Base-by-base conservation (phyloP, 148 eudicot species). In the Spergularia bocconei region DNA sequence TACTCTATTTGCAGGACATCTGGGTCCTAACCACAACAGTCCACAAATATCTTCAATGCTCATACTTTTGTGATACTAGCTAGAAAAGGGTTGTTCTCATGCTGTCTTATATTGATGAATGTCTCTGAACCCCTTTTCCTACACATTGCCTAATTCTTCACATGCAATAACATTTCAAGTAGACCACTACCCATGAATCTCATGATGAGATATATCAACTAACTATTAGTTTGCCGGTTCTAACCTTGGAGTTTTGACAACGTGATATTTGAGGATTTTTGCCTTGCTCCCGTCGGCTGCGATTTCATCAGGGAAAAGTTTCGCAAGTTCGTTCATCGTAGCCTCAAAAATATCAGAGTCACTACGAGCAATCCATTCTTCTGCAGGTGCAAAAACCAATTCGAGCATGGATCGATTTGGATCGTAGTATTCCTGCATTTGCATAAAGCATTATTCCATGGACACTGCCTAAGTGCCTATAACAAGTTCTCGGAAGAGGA, bases 331-430 rank as follows among this genome's bases (percentile, higher is more conserved):
- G 70, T 75, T 90, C 98, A 95, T 95, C 2, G 98, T 95, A 60
- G 98, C 97, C 67, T 92, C 98, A 16, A 95, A 87, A 58, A 95
- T 92, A 38, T 92, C 97, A 69, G 85, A 73, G 69, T 95, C 93
- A 73, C 93, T 90, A 17, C 91, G 65, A 13, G 94, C 83, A 69
- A 95, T 87, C 98, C 98, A 95, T 69, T 89, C 96, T 79, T 95
- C 97, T 76, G 98, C 98, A 33, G 98, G 98, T 61, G 98, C 98
- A 82, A 95, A 95, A 77, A 95, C 98, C 85, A 95, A 81, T 82
- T 95, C 98, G 84, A 95, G 86, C 98, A 92, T 95, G 44, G 98
- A 95, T 62, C 79, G 78, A 69, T 95, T 82, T 23, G 98, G 97
- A 80, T 88, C 75, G 73, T 89, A 92, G 79, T 95, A 95, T 82